phyloP scores from a whole-genome alignment of 163 green algal species.

The Scenedesmus sp. region DNA sequence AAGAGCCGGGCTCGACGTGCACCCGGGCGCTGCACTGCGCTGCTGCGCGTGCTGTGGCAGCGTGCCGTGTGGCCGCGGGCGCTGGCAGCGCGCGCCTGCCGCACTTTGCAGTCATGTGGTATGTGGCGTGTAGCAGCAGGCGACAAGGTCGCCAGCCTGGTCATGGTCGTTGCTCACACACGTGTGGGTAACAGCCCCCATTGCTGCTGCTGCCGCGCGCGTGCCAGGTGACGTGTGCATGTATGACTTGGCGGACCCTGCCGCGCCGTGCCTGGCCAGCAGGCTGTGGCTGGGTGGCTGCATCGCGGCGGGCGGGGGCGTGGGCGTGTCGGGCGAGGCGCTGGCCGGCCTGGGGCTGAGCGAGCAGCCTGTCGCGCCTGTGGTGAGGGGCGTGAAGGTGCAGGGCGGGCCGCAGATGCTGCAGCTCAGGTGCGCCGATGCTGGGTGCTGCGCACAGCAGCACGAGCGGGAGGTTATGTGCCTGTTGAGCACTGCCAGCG shows the following conservation, averaged over 20 bases:
- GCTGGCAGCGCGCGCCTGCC: no score
- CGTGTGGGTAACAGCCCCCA: no score
- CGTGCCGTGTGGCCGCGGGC: not conserved
- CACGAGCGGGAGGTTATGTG: not conserved
- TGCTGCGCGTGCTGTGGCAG: not conserved
- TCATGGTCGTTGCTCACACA: not conserved
- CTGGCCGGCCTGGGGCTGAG: constrained; percentile 71
- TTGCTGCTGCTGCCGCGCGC: not conserved
- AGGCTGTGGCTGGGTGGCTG: constrained; percentile 85
- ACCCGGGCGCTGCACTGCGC: no score
- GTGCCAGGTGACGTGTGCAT: constrained; percentile 81
- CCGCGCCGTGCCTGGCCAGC: constrained; percentile 71
- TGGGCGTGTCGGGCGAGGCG: constrained; percentile 61
- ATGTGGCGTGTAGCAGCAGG: not conserved
- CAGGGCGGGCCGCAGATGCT: constrained; percentile 91
- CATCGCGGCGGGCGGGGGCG: constrained; percentile 69
- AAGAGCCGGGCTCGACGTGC: not conserved
- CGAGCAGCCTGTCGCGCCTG: constrained; percentile 70
- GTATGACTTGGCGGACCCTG: constrained; percentile 88
- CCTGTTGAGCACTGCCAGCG: not conserved
- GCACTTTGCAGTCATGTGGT: not conserved
- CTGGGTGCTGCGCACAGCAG: not conserved
- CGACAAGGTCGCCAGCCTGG: not conserved
- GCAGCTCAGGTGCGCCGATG: constrained; percentile 74
- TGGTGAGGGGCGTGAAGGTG: constrained; percentile 68